These are phyloP conservation scores for Skeletonema marinoi DNA, from an alignment of 108 stramenopile genomes.

Conservation along the genomic window DNA sequence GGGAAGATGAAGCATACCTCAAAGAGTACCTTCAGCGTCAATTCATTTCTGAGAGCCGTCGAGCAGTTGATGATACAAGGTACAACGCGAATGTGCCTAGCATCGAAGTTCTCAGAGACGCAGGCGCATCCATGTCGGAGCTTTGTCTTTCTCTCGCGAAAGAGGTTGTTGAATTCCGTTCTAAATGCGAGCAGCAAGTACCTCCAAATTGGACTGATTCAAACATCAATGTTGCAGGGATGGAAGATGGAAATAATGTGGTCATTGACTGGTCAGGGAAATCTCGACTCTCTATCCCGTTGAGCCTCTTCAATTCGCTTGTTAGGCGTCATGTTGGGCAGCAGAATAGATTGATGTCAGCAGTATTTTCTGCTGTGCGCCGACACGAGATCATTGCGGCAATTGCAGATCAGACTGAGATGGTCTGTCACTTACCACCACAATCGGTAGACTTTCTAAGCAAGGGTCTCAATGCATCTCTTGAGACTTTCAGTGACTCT, in stretches of 20 bases:
- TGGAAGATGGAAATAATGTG: constrained; percentile 49
- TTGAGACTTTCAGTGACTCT: constrained; percentile 76
- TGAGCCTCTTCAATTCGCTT: constrained; percentile 46
- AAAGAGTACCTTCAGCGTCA: constrained; percentile 81
- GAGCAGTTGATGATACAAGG: constrained; percentile 34
- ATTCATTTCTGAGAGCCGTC: constrained; percentile 78
- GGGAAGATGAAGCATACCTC: constrained; percentile 71
- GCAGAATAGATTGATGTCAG: constrained; percentile 59
- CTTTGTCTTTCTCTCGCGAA: constrained; percentile 73
- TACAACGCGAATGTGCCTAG: constrained; percentile 47
- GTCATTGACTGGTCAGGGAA: constrained; percentile 70
- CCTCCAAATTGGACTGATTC: constrained; percentile 68
- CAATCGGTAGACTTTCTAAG: constrained; percentile 47
- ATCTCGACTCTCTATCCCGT: constrained; percentile 53
- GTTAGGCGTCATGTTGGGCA: constrained; percentile 67
- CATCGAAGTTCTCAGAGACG: constrained; percentile 82
- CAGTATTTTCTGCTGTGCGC: constrained; percentile 65
- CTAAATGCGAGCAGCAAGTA: constrained; percentile 52
- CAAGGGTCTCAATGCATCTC: constrained; percentile 45
- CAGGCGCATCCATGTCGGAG: constrained; percentile 67
- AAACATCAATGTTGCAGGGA: constrained; percentile 58
- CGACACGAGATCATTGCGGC: constrained; percentile 76
- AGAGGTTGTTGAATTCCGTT: constrained; percentile 59
- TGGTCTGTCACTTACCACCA: constrained; percentile 64
- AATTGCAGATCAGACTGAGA: constrained; percentile 60